Conservation (phyloP, 345 rosid genomes). For the Eucalyptus tenuipes region DNA sequence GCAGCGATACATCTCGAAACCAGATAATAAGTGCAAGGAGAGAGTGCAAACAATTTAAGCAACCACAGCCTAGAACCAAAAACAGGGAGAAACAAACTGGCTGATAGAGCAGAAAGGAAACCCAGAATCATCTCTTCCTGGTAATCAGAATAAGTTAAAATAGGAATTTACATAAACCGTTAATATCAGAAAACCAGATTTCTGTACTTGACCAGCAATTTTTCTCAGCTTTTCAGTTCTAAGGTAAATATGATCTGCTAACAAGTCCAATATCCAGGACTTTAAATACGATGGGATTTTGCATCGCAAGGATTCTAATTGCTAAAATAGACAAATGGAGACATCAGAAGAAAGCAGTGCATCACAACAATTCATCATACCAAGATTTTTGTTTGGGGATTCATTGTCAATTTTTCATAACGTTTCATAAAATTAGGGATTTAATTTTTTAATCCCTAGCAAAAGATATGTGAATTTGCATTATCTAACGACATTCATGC, state of each 20-base stretch:
- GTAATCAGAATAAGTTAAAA: not conserved
- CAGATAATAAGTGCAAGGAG: not conserved
- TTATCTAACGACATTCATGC: too few species aligned
- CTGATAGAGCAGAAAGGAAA: not conserved
- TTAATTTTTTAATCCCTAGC: too few species aligned
- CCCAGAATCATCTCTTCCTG: not conserved
- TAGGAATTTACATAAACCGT: not conserved
- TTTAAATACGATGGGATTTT: not conserved
- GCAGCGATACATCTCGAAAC: not conserved
- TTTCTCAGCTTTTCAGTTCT: not conserved
- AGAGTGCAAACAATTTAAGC: not conserved
- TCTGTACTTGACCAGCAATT: not conserved
- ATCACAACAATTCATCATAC: conserved; percentile 15
- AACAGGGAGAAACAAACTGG: not conserved
- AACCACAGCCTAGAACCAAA: not conserved
- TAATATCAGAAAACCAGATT: not conserved
- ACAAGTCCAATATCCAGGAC: not conserved
- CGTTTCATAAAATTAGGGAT: too few species aligned
- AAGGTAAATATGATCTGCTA: not conserved
- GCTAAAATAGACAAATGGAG: not conserved
- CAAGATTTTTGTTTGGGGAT: conserved; percentile 23
- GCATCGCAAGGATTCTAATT: not conserved
- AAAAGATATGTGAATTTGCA: too few species aligned
- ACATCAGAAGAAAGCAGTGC: not conserved
- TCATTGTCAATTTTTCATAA: too few species aligned